Percentiles rank a stretch among this genome's conserved stretches.
Evolutionary conservation across 768 basidiomycete genomes (phyloP).

Genomic region (Pleurotus tuber-regium): DNA sequence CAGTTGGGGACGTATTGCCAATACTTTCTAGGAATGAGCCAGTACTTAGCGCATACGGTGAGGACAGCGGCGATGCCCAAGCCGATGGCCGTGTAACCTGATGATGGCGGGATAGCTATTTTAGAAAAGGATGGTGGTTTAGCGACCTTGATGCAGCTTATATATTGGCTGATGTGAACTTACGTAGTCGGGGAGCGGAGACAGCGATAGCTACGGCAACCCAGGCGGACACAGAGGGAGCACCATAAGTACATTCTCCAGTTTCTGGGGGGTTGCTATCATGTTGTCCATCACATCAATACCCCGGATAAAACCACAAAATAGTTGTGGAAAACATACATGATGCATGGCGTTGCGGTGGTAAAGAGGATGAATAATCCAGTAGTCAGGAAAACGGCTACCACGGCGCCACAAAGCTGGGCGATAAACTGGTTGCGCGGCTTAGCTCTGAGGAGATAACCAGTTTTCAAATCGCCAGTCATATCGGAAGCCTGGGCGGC

Average conservation of each 20-base stretch:
- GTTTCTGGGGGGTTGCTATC: constrained; percentile 26
- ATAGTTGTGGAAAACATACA: constrained; percentile 26
- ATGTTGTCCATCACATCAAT: constrained; percentile 2
- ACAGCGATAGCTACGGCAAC: constrained; percentile 54
- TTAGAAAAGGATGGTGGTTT: no score
- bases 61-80: constrained; percentile 43
- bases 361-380: constrained; percentile 64
- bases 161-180: constrained; percentile 12
- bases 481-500: constrained; percentile 61
- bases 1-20: constrained; percentile 52
- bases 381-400: constrained; percentile 57
- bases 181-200: constrained; percentile 44
- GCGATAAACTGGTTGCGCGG: constrained; percentile 63
- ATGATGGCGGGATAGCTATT: constrained; percentile 50
- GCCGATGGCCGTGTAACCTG: constrained; percentile 57
- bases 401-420: constrained; percentile 52
- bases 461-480: constrained; percentile 70
- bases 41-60: constrained; percentile 44
- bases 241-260: constrained; percentile 47
- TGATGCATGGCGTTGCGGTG: constrained; percentile 60
- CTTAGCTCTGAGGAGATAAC: constrained; percentile 63
- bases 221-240: constrained; percentile 57
- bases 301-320: constrained; percentile 5
- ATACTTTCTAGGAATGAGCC: constrained; percentile 48
- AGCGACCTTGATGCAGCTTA: not conserved